Conservation (phyloP, 768 basidiomycete species). For the Lentinula sp. region DNA sequence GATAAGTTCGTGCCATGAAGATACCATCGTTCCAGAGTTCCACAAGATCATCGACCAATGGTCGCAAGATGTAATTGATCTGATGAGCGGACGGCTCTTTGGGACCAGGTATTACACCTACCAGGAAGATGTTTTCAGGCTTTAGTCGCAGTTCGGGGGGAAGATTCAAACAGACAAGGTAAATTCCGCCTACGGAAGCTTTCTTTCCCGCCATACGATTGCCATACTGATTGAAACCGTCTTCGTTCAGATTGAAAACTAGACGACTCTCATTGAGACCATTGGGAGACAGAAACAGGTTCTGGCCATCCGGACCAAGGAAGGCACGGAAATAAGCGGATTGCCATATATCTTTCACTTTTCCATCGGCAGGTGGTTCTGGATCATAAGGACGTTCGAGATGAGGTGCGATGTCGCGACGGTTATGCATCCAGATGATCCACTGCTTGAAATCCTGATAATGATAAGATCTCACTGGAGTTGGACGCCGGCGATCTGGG, state of each 20-base stretch:
- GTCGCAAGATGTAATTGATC: constrained; percentile 19
- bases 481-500: too few species aligned
- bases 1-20: constrained; percentile 12
- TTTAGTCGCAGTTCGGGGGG: constrained; percentile 22
- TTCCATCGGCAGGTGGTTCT: constrained; percentile 1
- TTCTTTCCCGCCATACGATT: constrained; percentile 20
- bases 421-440: constrained; percentile 18
- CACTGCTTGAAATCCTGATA: constrained; percentile 23
- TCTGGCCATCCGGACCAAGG: constrained; percentile 19
- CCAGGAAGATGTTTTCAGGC: constrained; percentile 27
- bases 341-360: constrained; percentile 20
- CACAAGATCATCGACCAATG: constrained; percentile 20
- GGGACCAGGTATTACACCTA: constrained; percentile 29
- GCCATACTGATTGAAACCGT: constrained; percentile 28
- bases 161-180: constrained; percentile 29
- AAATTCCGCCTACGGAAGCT: constrained; percentile 23
- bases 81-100: constrained; percentile 19
- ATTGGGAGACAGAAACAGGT: constrained; percentile 11
- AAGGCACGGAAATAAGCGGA: constrained; percentile 16
- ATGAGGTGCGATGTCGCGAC: constrained; percentile 17
- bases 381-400: constrained; percentile 16
- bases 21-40: constrained; percentile 26
- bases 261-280: constrained; percentile 17
- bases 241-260: constrained; percentile 23
- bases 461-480: constrained; percentile 7